A percentile compares a stretch with the other conserved stretches of the same genome.
These are phyloP conservation scores for Scutellaria galericulata DNA, from an alignment of 257 asterid species.

Conservation along the genomic window DNA sequence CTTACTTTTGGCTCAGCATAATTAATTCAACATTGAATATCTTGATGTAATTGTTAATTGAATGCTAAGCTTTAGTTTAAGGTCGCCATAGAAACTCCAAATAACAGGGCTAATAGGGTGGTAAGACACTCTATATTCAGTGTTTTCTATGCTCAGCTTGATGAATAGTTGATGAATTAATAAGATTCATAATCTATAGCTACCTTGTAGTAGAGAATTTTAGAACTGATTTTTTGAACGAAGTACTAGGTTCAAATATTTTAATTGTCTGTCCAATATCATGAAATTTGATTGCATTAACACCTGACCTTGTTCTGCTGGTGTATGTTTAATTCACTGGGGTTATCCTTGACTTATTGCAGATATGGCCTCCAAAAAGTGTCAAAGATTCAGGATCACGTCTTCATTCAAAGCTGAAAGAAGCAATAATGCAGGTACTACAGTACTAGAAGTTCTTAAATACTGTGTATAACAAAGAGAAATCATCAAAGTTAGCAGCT, in stretches of 20 bases:
- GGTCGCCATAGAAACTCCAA: not conserved
- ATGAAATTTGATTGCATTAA: not conserved
- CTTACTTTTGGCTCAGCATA: conserved; percentile 3
- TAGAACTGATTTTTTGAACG: not conserved
- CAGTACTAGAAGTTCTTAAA: conserved; percentile 38
- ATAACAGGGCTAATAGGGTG: not conserved
- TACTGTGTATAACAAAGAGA: not conserved
- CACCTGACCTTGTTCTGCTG: not conserved
- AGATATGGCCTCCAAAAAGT: conserved; percentile 99
- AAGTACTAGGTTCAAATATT: conserved; percentile 7
- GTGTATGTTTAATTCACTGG: not conserved
- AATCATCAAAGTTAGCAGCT: not conserved
- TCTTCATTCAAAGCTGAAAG: conserved; percentile 84
- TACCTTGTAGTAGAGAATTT: conserved; percentile 15
- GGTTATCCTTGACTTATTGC: conserved; percentile 37
- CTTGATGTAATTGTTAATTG: conserved; percentile 10
- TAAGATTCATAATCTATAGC: not conserved
- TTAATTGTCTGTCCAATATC: conserved; percentile 20
- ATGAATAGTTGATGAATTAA: not conserved
- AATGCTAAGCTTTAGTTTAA: conserved; percentile 10
- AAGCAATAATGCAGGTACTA: conserved; percentile 80
- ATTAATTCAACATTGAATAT: conserved; percentile 14
- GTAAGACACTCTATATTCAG: not conserved
- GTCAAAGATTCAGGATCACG: conserved; percentile 88
- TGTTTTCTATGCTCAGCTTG: not conserved